phyloP scores from a whole-genome alignment of 2,329 filamentous ascomycete genomes.

The Canariomyces notabilis region DNA sequence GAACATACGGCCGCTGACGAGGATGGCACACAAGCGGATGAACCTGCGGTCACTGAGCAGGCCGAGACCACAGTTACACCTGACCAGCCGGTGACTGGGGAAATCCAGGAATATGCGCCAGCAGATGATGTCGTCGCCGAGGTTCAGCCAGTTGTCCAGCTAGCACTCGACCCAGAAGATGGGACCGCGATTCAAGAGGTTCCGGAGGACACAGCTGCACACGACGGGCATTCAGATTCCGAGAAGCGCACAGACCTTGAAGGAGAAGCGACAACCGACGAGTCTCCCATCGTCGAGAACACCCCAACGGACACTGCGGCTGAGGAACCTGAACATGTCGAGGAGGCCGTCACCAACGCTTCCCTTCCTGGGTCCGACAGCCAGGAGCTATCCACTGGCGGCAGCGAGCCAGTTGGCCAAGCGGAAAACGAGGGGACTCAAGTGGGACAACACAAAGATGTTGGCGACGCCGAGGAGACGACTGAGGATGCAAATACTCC shows the following conservation, averaged over 20 bases:
- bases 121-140: not conserved
- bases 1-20: not conserved
- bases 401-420: not conserved
- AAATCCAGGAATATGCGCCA: not conserved
- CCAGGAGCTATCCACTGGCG: not conserved
- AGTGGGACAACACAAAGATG: not conserved
- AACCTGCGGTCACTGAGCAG: not conserved
- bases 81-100: not conserved
- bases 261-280: not conserved
- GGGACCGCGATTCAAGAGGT: not conserved
- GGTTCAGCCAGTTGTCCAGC: not conserved
- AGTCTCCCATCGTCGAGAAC: not conserved
- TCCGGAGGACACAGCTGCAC: not conserved
- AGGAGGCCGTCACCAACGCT: not conserved
- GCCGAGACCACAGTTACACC: not conserved
- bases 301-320: no score
- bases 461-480: conserved; percentile 1
- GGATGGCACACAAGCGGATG: not conserved
- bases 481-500: conserved; percentile 4
- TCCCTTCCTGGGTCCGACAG: not conserved
- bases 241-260: not conserved
- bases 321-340: not conserved
- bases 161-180: not conserved
- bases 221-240: not conserved
- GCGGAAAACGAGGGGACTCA: conserved; percentile 1